Evolutionary conservation across 164 flowering plant species (phyloP).

Genomic region (Protea cynaroides): DNA sequence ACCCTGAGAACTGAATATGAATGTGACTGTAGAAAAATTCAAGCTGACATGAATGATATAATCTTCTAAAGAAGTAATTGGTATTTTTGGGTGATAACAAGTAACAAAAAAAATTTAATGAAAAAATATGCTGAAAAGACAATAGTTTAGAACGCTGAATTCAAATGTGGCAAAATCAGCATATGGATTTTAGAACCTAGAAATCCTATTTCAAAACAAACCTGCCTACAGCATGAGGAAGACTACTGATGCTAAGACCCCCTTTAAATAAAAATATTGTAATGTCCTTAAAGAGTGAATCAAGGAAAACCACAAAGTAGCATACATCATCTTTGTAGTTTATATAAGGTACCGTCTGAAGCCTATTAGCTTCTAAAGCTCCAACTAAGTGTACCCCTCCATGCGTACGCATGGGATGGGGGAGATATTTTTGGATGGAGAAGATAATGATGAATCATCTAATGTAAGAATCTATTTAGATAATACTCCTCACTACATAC

Average conservation of each 20-base stretch:
- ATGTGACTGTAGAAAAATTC: neutral
- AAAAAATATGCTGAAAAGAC: neutral
- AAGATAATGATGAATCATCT: no score
- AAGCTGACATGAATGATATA: neutral
- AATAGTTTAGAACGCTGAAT: neutral
- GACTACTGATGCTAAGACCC: neutral
- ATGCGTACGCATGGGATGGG: no score
- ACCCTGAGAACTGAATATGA: neutral
- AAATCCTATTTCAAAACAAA: neutral
- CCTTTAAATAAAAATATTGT: neutral
- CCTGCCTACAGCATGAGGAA: neutral
- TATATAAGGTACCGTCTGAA: no score
- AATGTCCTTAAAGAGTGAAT: neutral
- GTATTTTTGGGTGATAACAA: neutral
- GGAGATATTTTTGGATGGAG: no score
- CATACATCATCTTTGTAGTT: neutral
- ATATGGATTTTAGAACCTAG: neutral
- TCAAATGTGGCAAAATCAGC: neutral
- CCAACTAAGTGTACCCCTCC: no score
- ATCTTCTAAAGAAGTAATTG: conserved; percentile 5
- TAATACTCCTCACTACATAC: no score
- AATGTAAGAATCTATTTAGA: no score
- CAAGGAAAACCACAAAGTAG: neutral
- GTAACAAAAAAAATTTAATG: neutral
- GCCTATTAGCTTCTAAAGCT: no score